phyloP scores from a whole-genome alignment of 2,329 filamentous ascomycete genomes.

The Phaeomoniella chlamydospora region DNA sequence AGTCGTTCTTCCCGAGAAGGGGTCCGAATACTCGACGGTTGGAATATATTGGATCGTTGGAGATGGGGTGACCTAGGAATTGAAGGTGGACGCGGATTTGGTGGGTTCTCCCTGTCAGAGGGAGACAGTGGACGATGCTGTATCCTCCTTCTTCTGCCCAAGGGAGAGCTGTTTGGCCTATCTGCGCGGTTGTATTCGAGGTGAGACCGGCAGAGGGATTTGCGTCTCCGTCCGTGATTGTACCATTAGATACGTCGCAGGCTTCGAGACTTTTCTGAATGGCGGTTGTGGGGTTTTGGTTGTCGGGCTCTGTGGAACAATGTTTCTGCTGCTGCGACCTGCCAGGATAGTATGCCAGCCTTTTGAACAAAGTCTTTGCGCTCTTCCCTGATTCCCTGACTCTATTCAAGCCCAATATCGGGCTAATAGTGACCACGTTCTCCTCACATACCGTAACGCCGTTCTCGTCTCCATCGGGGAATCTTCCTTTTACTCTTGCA shows the following conservation, averaged over 20 bases:
- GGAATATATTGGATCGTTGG: slow-evolving; percentile 95
- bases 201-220: background rate
- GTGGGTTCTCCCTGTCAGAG: slow-evolving; percentile 85
- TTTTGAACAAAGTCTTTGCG: slow-evolving; percentile 80
- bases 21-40: slow-evolving; percentile 86
- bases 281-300: slow-evolving; percentile 9
- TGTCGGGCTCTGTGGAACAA: slow-evolving; percentile 12
- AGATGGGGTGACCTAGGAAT: slow-evolving; percentile 84
- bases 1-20: slow-evolving; percentile 56
- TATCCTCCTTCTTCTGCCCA: slow-evolving; percentile 52
- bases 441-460: slow-evolving; percentile 81
- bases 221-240: background rate
- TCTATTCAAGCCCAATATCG: slow-evolving; percentile 84
- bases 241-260: slow-evolving; percentile 6
- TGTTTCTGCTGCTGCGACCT: too few relatives aligned
- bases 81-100: slow-evolving; percentile 92
- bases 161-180: slow-evolving; percentile 12
- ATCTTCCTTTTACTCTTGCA: slow-evolving; percentile 77
- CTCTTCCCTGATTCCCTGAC: slow-evolving; percentile 88
- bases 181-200: slow-evolving; percentile 1
- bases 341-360: slow-evolving; percentile 69
- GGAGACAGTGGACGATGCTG: slow-evolving; percentile 86
- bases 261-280: slow-evolving; percentile 8
- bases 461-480: slow-evolving; percentile 50
- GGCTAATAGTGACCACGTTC: slow-evolving; percentile 85